Base-by-base conservation (phyloP, 2,329 filamentous ascomycete genomes). In the Clarireedia homoeocarpa region DNA sequence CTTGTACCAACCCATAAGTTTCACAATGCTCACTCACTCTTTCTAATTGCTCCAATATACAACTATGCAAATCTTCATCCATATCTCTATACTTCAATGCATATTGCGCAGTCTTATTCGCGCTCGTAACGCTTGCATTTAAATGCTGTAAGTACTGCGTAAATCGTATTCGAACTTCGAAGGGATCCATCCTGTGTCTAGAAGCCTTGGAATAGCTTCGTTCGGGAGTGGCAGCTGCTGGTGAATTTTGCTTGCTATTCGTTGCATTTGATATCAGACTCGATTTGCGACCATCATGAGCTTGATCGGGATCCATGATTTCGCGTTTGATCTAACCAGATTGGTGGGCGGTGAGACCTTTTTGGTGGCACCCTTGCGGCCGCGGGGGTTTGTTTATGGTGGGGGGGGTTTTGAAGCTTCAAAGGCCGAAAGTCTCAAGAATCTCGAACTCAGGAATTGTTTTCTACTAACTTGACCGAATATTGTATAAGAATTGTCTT, bases 161-260 rank as follows among this genome's bases (percentile, higher is more conserved):
- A 77, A 99, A 99, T 73, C 91, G 91, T 82, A 99, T 91, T 69
- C 94, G 91, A 65, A 97, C 92, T 77, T 97, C 94, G 72, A 99
- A 99, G 5, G 95, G 94, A 74, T 99, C 69, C 68, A 71, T 71
- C 2, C 38, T 57, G 12, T 30, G 53, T 26, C 34, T 44, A 7
- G 45, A 30, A 15, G 47, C 45, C 36, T 48, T 47, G 5, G 36
- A 40, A 55, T 52, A 27, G 30, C 47, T 57, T 49, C 49, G 57
- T 39, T 54, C 38, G 23, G 57, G 50, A 48, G 56, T 57, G 5
- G 56, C 51, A n/a, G 23, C 17, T 15, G 23, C 27, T 40, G n/a
- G 6, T 54, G 9, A 52, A 46, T 59, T 24, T 47, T 42, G 15
- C 30, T 46, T 46, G 12, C 17, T 24, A 20, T 20, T 46, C 7